Base-by-base conservation (phyloP, 495 filamentous ascomycete genomes). In the Neurospora sp. region DNA sequence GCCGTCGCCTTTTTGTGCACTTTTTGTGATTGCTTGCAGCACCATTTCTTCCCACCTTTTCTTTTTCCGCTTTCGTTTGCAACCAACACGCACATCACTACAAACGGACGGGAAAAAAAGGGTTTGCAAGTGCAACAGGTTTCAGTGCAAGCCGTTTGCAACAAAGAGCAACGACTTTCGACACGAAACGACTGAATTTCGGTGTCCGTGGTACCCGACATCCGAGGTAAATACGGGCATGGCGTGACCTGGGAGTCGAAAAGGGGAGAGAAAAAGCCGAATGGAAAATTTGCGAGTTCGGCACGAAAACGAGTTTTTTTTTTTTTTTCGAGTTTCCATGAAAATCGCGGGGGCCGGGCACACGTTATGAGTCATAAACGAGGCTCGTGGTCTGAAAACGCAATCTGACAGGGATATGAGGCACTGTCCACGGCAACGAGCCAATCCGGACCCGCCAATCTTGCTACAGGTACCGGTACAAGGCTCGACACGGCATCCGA, bases 281-380 rank as follows among this genome's bases (percentile, higher is more conserved):
- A 18, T 18, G 53, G 18, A 61, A 61, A 61, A 61, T 61, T 35
- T 61, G 53, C 53, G 27, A 61, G 12, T 61, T 61, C 53, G 53
- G 22, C 27, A 31, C 5, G 53, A 31, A 61, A 61, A 61, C 53
- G 53, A 61, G 53, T 35, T 61, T 61, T 61, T 61, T 59, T 48
- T 18, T n/a, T 31, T 12, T 16, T 9, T n/a, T 14, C 3, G 16
- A 22, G 7, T 59, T 44, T 9, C 37, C 69, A 35, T 70, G 69
- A 41, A 27, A 70, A 48, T 44, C 35, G 22, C 39, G 31, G 22
- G 69, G 69, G 10, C 53, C 53, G 74, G 71, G 72, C 70, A 38
- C 40, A 65, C 18, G 69, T 39, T 71, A 71, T 78, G 76, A 78
- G 74, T 78, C 75, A 78, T 41, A 72, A 71, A 73, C 69, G 41